phyloP scores from a whole-genome alignment of 768 basidiomycete species.

The Solioccasus polychromus region DNA sequence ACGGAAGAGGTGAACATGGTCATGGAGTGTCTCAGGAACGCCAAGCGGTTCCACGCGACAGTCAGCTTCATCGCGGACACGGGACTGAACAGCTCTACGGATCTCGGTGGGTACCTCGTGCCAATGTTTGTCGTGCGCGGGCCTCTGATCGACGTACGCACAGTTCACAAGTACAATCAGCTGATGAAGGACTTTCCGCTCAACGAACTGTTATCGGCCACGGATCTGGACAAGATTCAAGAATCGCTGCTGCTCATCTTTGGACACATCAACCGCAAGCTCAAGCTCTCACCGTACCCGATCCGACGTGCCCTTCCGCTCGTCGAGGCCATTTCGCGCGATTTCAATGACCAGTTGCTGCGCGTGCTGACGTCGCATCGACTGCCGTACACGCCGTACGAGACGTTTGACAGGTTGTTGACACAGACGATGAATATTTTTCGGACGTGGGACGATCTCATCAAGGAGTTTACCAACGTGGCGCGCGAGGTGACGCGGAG shows the following conservation, averaged over 20 bases:
- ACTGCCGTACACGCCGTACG: conserved; percentile 90
- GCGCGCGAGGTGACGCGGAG: conserved; percentile 91
- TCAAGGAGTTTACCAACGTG: conserved; percentile 91
- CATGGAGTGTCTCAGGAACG: conserved; percentile 91
- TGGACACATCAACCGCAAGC: conserved; percentile 90
- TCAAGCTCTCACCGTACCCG: conserved; percentile 94
- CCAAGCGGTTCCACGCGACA: conserved; percentile 95
- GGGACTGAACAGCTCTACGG: conserved; percentile 90
- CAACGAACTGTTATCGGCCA: conserved; percentile 94
- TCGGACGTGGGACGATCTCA: conserved; percentile 82
- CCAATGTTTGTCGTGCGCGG: background rate
- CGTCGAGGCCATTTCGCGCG: conserved; percentile 95
- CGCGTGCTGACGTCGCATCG: conserved; percentile 90
- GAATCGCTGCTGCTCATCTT: conserved; percentile 88
- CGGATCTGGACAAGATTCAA: conserved; percentile 93
- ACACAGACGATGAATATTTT: conserved; percentile 74
- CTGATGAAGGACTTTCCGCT: conserved; percentile 99
- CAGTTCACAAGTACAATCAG: conserved; percentile 97
- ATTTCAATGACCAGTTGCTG: conserved; percentile 94
- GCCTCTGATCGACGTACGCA: background rate
- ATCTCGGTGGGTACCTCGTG: conserved; percentile 59
- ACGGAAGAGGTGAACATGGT: conserved; percentile 92
- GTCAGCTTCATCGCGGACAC: conserved; percentile 98
- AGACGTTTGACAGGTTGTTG: conserved; percentile 87
- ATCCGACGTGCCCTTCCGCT: conserved; percentile 94